phyloP scores from a whole-genome alignment of 208 protist species.

The Crithidia expoeki region DNA sequence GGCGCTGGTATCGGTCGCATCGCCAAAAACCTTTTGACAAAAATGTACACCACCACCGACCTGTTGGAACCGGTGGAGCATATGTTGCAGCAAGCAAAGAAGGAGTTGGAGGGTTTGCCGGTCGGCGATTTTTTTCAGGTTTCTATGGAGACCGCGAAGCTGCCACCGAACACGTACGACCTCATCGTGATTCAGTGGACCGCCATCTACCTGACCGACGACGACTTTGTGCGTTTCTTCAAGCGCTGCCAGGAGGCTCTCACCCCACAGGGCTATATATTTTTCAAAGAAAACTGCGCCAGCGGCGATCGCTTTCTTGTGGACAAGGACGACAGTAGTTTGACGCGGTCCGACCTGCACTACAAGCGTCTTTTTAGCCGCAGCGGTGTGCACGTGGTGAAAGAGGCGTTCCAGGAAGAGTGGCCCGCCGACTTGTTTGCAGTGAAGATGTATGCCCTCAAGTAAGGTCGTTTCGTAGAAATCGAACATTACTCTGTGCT shows the following conservation, averaged over 20 bases:
- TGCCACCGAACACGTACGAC: slow-evolving; percentile 80
- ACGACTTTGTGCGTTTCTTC: slow-evolving; percentile 90
- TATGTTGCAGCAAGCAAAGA: slow-evolving; percentile 88
- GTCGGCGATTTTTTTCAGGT: slow-evolving; percentile 78
- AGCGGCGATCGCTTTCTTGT: slow-evolving; percentile 67
- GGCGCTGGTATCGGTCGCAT: slow-evolving; percentile 94
- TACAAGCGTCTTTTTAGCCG: slow-evolving; percentile 83
- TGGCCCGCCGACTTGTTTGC: slow-evolving; percentile 80
- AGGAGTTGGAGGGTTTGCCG: slow-evolving; percentile 69
- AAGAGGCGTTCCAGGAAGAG: slow-evolving; percentile 68
- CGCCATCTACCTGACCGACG: slow-evolving; percentile 93
- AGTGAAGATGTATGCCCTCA: slow-evolving; percentile 92
- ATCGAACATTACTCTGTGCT: too few relatives aligned
- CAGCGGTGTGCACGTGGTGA: slow-evolving; percentile 69
- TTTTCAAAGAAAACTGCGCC: slow-evolving; percentile 93
- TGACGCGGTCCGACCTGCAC: slow-evolving; percentile 88
- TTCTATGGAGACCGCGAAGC: slow-evolving; percentile 80
- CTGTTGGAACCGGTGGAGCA: slow-evolving; percentile 86
- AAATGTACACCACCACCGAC: slow-evolving; percentile 75
- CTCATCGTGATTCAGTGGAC: slow-evolving; percentile 93
- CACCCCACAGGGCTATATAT: slow-evolving; percentile 84
- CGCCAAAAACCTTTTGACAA: slow-evolving; percentile 69
- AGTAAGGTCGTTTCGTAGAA: too few relatives aligned
- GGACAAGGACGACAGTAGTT: slow-evolving; percentile 89
- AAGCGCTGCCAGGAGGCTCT: slow-evolving; percentile 71